Percentiles rank a stretch among this genome's conserved stretches.
phyloP scores from a whole-genome alignment of 345 rosid genomes.

The Nasturtium officinale region DNA sequence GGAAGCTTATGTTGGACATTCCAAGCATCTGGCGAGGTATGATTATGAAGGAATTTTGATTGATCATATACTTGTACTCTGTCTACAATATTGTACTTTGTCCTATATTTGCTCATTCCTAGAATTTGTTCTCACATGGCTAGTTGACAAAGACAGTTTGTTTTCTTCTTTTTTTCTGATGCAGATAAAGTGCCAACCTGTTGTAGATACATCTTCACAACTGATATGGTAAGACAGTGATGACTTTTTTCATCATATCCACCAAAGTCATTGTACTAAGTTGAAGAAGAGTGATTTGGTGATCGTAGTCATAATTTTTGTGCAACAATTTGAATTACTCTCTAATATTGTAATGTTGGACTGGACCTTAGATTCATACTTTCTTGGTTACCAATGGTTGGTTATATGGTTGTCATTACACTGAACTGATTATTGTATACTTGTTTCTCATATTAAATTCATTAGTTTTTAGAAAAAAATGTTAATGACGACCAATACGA shows the following conservation, averaged over 20 bases:
- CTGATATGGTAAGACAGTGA: conserved; percentile 65
- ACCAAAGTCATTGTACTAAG: no score
- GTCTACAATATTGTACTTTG: neutral
- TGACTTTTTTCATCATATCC: no score
- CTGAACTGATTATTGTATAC: neutral
- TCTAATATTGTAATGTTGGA: neutral
- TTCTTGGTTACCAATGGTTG: conserved; percentile 9
- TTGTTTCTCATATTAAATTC: neutral
- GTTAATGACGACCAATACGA: no score
- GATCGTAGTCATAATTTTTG: no score
- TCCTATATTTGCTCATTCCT: conserved; percentile 4
- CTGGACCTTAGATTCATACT: conserved; percentile 4
- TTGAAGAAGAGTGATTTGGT: no score
- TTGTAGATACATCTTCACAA: conserved; percentile 55
- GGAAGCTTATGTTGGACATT: conserved; percentile 82
- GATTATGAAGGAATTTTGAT: neutral
- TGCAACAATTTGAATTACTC: neutral
- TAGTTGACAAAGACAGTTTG: conserved; percentile 24
- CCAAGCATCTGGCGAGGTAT: conserved; percentile 83
- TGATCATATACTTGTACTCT: conserved; percentile 10
- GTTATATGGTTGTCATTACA: neutral
- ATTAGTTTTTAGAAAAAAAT: no score
- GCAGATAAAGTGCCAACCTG: conserved; percentile 95
- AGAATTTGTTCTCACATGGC: conserved; percentile 19
- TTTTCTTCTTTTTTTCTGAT: conserved; percentile 33